Percentiles rank a stretch among this genome's conserved stretches.
These are phyloP conservation scores for Globisporangium orthogonon DNA, from an alignment of 352 stramenopile genomes.

Conservation along the genomic window DNA sequence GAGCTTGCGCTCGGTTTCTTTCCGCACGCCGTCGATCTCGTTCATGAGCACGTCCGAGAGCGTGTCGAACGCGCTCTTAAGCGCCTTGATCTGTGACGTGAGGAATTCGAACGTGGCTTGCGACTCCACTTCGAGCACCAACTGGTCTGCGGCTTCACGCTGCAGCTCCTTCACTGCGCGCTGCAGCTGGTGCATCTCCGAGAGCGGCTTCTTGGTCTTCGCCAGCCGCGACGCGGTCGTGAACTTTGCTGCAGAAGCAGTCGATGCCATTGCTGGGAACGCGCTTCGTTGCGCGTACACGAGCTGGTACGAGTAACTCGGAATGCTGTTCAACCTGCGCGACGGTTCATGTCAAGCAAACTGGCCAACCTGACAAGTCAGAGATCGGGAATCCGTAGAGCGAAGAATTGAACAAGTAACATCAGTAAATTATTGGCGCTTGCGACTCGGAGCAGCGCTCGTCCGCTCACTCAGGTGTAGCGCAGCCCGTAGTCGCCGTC, in stretches of 20 bases:
- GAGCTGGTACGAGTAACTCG: no score
- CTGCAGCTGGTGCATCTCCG: constrained; percentile 77
- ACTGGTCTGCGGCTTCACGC: constrained; percentile 62
- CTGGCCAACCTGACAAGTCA: no score
- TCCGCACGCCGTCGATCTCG: constrained; percentile 62
- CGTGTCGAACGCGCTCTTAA: constrained; percentile 73
- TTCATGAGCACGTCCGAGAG: constrained; percentile 74
- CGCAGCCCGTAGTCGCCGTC: constrained; percentile 69
- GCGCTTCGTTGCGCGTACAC: no score
- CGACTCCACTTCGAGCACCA: constrained; percentile 72
- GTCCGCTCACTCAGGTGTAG: constrained; percentile 40
- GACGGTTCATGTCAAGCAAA: no score
- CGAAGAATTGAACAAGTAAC: no score
- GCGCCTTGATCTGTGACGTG: constrained; percentile 63
- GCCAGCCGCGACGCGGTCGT: constrained; percentile 52
- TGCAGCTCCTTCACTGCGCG: constrained; percentile 73
- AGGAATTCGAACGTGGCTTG: constrained; percentile 83
- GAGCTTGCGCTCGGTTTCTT: constrained; percentile 57
- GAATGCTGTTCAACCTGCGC: no score
- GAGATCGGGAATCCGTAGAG: no score
- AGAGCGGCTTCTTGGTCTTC: constrained; percentile 77
- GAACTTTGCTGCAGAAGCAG: constrained; percentile 35
- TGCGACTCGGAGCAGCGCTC: no score
- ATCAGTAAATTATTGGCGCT: no score
- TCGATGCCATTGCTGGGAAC: constrained; percentile 24